Conservation (phyloP, 2,329 filamentous ascomycete genomes). For the Diaporthe ilicicola region DNA sequence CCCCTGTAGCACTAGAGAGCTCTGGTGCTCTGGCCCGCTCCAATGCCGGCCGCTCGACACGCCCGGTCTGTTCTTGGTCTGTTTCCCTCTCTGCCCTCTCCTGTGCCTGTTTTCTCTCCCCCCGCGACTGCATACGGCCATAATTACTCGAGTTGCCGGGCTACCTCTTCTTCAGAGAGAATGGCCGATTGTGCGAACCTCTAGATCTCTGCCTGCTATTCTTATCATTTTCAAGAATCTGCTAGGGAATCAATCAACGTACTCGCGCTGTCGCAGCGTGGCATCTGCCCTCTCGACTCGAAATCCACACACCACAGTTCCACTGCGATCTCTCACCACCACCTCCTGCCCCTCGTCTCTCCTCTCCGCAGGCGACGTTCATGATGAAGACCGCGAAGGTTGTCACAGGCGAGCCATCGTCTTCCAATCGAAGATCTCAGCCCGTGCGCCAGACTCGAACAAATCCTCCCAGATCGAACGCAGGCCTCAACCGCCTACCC, state of each 20-base stretch:
- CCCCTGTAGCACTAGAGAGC: slow-evolving; percentile 27
- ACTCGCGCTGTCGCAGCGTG: slow-evolving; percentile 16
- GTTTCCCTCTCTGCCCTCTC: slow-evolving; percentile 21
- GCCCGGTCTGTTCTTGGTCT: slow-evolving; percentile 1
- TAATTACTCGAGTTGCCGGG: slow-evolving; percentile 8
- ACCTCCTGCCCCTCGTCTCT: slow-evolving; percentile 22
- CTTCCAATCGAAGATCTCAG: slow-evolving; percentile 67
- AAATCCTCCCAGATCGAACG: slow-evolving; percentile 67
- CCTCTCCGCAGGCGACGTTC: slow-evolving; percentile 26
- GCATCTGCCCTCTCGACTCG: slow-evolving; percentile 19
- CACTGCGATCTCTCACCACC: slow-evolving; percentile 16
- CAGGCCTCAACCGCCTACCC: slow-evolving; percentile 53
- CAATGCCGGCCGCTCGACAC: slow-evolving; percentile 31
- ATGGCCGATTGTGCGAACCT: slow-evolving; percentile 22
- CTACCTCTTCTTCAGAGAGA: neutral
- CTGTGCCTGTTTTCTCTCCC: slow-evolving; percentile 18
- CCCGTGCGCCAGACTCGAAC: slow-evolving; percentile 72
- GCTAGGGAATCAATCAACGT: slow-evolving; percentile 2
- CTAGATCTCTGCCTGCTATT: neutral
- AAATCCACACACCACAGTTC: slow-evolving; percentile 11
- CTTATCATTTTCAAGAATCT: slow-evolving; percentile 2
- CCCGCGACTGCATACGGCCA: slow-evolving; percentile 17
- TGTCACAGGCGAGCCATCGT: slow-evolving; percentile 48
- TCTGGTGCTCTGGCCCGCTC: slow-evolving; percentile 14
- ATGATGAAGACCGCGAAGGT: slow-evolving; percentile 66